These are phyloP conservation scores for Rickenella mellea DNA, from an alignment of 768 basidiomycete genomes.

Conservation along the genomic window DNA sequence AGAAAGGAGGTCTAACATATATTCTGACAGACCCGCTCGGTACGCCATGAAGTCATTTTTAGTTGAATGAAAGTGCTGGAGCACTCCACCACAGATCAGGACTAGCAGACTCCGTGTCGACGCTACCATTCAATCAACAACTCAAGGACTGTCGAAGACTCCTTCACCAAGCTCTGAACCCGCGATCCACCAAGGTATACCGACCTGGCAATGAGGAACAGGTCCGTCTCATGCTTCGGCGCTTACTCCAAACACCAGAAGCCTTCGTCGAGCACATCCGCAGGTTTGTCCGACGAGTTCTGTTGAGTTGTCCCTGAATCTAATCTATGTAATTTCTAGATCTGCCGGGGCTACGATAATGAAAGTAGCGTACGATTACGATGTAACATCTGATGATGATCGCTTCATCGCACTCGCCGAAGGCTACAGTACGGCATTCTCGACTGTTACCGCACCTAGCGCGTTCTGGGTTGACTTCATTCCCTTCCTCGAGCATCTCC, in stretches of 20 bases:
- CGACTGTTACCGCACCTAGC: not conserved
- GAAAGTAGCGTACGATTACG: not conserved
- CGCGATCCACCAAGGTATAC: too few species aligned
- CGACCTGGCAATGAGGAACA: too few species aligned
- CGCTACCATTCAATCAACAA: too few species aligned
- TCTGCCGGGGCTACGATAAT: constrained; percentile 2
- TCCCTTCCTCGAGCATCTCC: not conserved
- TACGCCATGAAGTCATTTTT: too few species aligned
- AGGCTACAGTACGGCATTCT: constrained; percentile 13
- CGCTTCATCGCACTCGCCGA: constrained; percentile 10
- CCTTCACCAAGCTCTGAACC: too few species aligned
- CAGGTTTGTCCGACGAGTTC: not conserved
- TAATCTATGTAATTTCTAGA: constrained; percentile 7
- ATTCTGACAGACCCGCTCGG: not conserved
- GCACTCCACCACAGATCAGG: too few species aligned
- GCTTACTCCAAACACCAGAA: not conserved
- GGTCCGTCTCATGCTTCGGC: too few species aligned
- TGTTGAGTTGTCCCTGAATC: not conserved
- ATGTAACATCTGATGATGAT: not conserved
- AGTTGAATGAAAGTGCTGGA: too few species aligned
- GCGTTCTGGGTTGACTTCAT: not conserved
- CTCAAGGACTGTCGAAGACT: too few species aligned
- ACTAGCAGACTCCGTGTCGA: too few species aligned
- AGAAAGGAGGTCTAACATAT: not conserved
- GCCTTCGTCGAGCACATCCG: not conserved